Evolutionary conservation across 2,329 filamentous ascomycete species (phyloP), one percentile per base, ranked within the genome.

Genomic region (Neonectria punicea): DNA sequence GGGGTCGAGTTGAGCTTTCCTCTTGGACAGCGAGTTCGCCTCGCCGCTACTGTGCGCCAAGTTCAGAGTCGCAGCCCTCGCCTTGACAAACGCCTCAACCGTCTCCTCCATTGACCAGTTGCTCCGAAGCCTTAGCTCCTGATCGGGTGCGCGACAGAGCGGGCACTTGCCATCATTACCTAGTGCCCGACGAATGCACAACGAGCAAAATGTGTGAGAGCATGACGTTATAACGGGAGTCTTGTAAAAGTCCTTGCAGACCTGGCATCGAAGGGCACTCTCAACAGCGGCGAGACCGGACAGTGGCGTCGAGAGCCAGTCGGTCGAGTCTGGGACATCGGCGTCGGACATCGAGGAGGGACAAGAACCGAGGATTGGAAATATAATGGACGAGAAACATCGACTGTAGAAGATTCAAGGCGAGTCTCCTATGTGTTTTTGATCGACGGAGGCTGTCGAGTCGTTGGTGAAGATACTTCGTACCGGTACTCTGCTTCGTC

Each of bases 161-260:
- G 96, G 96, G 73, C 96, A 99, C 79, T 92, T 94, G 9, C 93
- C 92, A 70, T 98, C 94, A 34, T 88, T 86, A 2, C 91, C 90
- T 1, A 99, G 85, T 66, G 92, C 93, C 67, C 94, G 87, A 32
- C 96, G 92, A 77, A 99, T 98, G 79, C 96, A 99, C 58, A 97
- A 83, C 7, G 95, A 98, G 84, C 96, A 99, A 76, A 99, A 99
- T 0, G 96, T 98, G 78, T 99, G 96, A 58, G 89, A 92, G 81
- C 96, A 99, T 1, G 93, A 92, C 1, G 96, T 99, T 67, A 98
- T 91, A 88, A 99, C 96, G 0, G 96, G 96, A 55, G 94, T 97
- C 66, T 89, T 89, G 82, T 93, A 98, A 80, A 98, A 97, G 79
- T 99, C 97, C 78, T 98, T 98, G 87, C 96, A 99, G 65, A 99